These are phyloP conservation scores for Colletotrichum neosansevieriae DNA, from an alignment of 2,329 filamentous ascomycete genomes.

Conservation along the genomic window DNA sequence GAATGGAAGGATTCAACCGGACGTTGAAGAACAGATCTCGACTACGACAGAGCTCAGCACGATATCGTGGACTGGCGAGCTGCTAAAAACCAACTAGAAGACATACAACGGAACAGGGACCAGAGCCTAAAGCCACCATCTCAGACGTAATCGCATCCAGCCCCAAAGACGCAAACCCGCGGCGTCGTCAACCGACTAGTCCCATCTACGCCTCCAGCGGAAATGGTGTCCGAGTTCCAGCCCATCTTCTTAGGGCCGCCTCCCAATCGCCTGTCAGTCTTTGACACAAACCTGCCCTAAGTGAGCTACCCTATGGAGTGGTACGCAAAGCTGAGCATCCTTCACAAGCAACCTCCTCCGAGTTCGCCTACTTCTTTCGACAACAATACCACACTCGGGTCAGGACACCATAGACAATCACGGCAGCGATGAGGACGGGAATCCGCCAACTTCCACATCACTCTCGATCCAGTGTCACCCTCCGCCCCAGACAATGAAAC, in stretches of 20 bases:
- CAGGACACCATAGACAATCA: background rate
- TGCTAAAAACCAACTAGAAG: background rate
- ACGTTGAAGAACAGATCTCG: background rate
- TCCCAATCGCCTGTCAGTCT: slow-evolving; percentile 13
- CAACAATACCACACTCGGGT: background rate
- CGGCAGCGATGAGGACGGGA: background rate
- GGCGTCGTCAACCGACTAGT: background rate
- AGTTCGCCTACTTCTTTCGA: slow-evolving; percentile 7
- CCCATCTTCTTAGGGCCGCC: background rate
- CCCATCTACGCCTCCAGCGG: slow-evolving; percentile 18
- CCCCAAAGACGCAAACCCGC: background rate
- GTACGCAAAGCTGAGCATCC: background rate
- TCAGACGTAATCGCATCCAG: slow-evolving; percentile 18
- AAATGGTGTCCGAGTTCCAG: slow-evolving; percentile 19
- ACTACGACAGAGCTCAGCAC: background rate
- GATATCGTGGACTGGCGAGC: background rate
- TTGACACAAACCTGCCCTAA: slow-evolving; percentile 5
- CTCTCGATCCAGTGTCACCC: background rate
- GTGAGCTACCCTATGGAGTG: background rate
- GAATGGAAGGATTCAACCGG: background rate
- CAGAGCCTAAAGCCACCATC: background rate
- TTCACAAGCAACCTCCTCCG: background rate
- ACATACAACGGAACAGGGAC: background rate
- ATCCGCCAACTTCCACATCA: background rate
- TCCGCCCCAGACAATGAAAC: background rate